Evolutionary conservation across 495 filamentous ascomycete species (phyloP).

Genomic region (Trichoderma parareesei): DNA sequence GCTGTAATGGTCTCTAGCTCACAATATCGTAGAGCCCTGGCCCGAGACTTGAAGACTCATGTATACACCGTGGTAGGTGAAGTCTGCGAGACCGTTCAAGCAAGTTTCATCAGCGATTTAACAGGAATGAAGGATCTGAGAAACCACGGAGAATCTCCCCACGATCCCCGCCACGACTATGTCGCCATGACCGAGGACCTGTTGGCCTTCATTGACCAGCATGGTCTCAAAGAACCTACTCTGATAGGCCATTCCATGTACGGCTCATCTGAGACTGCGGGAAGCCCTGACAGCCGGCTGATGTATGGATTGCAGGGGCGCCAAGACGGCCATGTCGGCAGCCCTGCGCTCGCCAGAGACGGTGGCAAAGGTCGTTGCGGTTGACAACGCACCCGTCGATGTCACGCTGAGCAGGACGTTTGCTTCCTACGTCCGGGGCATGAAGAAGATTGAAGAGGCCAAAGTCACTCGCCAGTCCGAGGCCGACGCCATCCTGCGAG

Average conservation of each 20-base stretch:
- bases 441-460: slow-evolving; percentile 69
- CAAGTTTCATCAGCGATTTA: background rate
- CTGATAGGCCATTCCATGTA: slow-evolving; percentile 96
- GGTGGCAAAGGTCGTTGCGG: slow-evolving; percentile 63
- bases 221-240: slow-evolving; percentile 59
- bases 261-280: slow-evolving; percentile 15
- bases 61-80: slow-evolving; percentile 73
- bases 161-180: slow-evolving; percentile 73
- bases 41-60: slow-evolving; percentile 68
- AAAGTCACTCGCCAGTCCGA: slow-evolving; percentile 60
- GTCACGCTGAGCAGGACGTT: slow-evolving; percentile 67
- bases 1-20: background rate
- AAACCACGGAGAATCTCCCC: slow-evolving; percentile 89
- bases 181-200: slow-evolving; percentile 80
- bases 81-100: background rate
- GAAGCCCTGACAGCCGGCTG: slow-evolving; percentile 6
- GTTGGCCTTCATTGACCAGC: slow-evolving; percentile 66
- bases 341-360: slow-evolving; percentile 60
- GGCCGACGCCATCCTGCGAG: slow-evolving; percentile 68
- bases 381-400: slow-evolving; percentile 90
- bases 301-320: slow-evolving; percentile 54
- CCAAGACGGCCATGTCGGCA: slow-evolving; percentile 88
- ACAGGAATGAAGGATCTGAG: slow-evolving; percentile 61
- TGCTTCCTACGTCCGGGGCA: slow-evolving; percentile 71
- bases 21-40: slow-evolving; percentile 54